Evolutionary conservation across 1,284 basidiomycete genomes (phyloP), one percentile per base, ranked within the genome.

Genomic region (Gastroboletus turbinatus): DNA sequence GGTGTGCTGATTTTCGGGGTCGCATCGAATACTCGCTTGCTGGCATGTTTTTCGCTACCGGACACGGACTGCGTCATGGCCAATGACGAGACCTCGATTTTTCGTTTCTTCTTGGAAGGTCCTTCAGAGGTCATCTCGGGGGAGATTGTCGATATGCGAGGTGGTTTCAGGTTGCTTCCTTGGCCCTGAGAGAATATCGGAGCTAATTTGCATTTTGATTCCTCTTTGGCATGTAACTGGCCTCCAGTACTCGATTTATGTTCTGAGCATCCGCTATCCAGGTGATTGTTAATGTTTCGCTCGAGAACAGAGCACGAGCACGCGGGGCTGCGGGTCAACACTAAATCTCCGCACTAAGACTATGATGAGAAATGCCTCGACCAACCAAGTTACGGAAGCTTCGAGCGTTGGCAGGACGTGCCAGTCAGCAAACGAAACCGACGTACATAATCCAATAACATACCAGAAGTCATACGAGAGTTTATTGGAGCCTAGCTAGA

Each of bases 191-290:
- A 59, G 51, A 73, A 69, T 55, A 69, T 72, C 1, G 71, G 69
- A 3, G 68, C 71, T 21, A 69, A 39, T 57, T 68, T 73, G 35
- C 47, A 57, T 35, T 52, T 57, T 4, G 59, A 35, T 35, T 56
- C 58, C 3, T 55, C 60, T 45, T 55, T 62, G 49, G 43, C 25
- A 2, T n/a, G 49, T 5, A 27, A 32, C 27, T 53, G 60, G 32
- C 0, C 6, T 36, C 7, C 42, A 2, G 45, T 11, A 21, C 16
- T 51, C 29, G 27, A 23, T 40, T 47, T 67, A 39, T 64, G 53
- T 30, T 72, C 64, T 21, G 67, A 64, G 52, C 80, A 83, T 51
- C 68, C 71, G 50, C 68, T 77, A 55, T 82, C 80, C n/a, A 82
- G 61, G 61, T 82, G 80, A 25, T 56, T 59, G 62, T 82, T 83